These are phyloP conservation scores for Globisporangium viniferum DNA, from an alignment of 352 stramenopile genomes.

Conservation along the genomic window DNA sequence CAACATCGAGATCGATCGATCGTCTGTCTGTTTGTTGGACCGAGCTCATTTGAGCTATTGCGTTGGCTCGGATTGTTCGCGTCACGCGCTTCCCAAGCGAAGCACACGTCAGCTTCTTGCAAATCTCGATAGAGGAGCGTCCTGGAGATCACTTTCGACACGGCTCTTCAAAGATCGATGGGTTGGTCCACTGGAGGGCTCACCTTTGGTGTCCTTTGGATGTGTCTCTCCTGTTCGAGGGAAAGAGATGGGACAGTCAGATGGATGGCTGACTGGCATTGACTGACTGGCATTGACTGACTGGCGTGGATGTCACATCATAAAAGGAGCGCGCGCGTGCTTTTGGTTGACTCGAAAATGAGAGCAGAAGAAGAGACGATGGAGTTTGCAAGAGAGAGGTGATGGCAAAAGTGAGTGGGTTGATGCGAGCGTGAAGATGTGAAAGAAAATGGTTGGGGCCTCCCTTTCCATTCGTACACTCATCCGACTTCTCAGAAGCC, in stretches of 20 bases:
- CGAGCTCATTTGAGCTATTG: too few species aligned
- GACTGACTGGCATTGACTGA: background rate
- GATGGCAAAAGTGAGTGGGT: background rate
- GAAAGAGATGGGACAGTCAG: background rate
- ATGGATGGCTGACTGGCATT: background rate
- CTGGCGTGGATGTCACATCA: slow-evolving; percentile 1
- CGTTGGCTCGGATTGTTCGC: too few species aligned
- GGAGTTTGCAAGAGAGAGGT: background rate
- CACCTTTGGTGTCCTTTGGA: background rate
- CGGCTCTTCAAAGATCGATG: background rate
- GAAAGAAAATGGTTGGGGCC: background rate
- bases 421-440: background rate
- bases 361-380: background rate
- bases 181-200: background rate
- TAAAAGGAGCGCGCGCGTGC: too few species aligned
- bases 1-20: too few species aligned
- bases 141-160: background rate
- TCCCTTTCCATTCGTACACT: background rate
- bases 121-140: too few species aligned
- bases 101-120: too few species aligned
- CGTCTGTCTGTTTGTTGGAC: too few species aligned
- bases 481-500: background rate
- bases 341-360: too few species aligned
- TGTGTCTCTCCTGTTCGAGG: background rate
- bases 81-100: too few species aligned